Evolutionary conservation across 2,329 filamentous ascomycete genomes (phyloP), one percentile per base, ranked within the genome.

Genomic region (Aspergillus sp.): DNA sequence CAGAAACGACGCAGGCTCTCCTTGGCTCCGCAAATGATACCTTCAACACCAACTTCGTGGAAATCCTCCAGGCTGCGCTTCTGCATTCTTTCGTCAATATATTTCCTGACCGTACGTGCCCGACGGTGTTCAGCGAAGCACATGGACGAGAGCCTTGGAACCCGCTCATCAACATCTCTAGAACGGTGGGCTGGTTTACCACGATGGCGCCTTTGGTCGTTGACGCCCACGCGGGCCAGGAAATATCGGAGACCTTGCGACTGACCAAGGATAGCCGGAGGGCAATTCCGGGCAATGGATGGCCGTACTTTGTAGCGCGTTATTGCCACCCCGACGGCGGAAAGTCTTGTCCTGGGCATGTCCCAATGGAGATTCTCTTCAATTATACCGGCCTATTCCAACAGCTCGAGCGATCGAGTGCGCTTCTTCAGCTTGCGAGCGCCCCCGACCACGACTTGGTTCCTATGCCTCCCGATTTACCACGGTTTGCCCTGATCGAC

Each of bases 301-400:
- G 44, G 45, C 23, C 39, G 2, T 57, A 57, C 23, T 60, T 60
- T 17, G 27, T 24, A 8, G 46, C 49, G n/a, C 49, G 45, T 4
- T 49, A 50, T 15, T 41, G 12, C 15, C 35, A 37, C 6, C 35
- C 35, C 4, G 21, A 51, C 12, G 27, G 41, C 7, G 8, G 14
- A 9, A 9, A 46, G 12, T 3, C 12, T 11, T 14, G 8, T 21
- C n/a, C 33, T 7, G 24, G 24, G 15, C 52, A 62, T 21, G 56
- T 49, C 47, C 64, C 59, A 8, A 60, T 64, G 54, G 66, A 68
- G 48, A 62, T 68, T 31, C 11, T 61, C 3, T 68, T 68, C 37
- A 68, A 68, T 31, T 68, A 68, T 12, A 39, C 57, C 6, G 66
- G 66, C 3, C 56, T 62, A 3, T 64, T 61, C 35, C 65, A 66